phyloP scores from a whole-genome alignment of 176 grass and related monocot genomes.

The Carex myosuroides region DNA sequence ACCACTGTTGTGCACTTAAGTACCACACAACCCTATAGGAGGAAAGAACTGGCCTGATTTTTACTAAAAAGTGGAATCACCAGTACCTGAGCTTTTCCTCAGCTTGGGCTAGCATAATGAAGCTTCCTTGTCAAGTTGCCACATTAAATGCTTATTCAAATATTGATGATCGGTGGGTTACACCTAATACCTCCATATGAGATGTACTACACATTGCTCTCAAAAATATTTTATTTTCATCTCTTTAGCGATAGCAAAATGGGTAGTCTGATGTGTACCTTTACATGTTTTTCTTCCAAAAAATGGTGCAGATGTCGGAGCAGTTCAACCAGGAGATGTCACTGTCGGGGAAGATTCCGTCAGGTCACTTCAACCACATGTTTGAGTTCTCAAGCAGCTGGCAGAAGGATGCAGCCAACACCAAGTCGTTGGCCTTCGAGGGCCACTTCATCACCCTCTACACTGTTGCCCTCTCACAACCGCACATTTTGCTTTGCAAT shows the following conservation, averaged over 20 bases:
- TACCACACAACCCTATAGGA: neutral
- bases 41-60: neutral
- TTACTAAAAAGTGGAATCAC: neutral
- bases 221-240: neutral
- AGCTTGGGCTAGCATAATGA: neutral
- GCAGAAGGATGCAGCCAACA: conserved; percentile 90
- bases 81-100: neutral
- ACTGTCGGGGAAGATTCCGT: conserved; percentile 87
- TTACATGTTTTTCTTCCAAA: neutral
- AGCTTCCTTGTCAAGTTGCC: neutral
- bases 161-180: neutral
- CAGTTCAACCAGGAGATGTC: conserved; percentile 95
- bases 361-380: conserved; percentile 77
- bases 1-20: neutral
- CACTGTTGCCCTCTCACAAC: conserved; percentile 76
- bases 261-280: neutral
- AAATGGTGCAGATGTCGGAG: conserved; percentile 79
- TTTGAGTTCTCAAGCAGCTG: conserved; percentile 77
- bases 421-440: conserved; percentile 84
- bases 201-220: neutral
- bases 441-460: conserved; percentile 87
- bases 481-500: conserved; percentile 50
- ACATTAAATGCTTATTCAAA: neutral
- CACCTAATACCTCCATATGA: neutral
- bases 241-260: neutral